Conservation (phyloP, 441 rosid genomes). For the Rhodomyrtus psidioides region DNA sequence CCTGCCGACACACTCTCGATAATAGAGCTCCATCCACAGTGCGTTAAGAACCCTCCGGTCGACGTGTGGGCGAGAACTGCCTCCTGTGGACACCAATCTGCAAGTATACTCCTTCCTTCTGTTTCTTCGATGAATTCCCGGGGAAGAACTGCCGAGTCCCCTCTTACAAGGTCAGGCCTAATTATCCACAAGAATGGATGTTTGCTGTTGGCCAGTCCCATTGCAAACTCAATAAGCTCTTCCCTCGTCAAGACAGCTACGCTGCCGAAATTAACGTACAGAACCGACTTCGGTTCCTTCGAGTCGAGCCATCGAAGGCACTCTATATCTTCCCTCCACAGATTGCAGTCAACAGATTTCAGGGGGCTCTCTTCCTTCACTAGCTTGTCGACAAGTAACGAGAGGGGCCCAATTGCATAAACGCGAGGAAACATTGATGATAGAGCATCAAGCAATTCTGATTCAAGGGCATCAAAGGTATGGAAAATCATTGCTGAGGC, state of each 20-base stretch:
- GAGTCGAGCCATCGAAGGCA: conserved; percentile 2
- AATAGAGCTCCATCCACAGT: background rate
- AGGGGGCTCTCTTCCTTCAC: background rate
- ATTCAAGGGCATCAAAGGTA: conserved; percentile 2
- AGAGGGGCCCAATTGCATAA: conserved; percentile 6
- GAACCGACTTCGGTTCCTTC: no score
- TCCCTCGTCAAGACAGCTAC: no score
- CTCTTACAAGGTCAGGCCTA: no score
- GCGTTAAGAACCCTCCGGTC: background rate
- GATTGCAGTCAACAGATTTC: background rate
- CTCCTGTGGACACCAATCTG: background rate
- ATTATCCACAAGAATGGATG: no score
- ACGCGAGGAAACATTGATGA: background rate
- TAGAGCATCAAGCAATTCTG: background rate
- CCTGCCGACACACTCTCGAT: background rate
- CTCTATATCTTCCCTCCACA: conserved; percentile 10
- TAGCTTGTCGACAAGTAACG: background rate
- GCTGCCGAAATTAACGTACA: no score
- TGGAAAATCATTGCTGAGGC: background rate
- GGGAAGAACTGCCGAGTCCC: conserved; percentile 2
- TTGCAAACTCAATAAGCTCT: no score
- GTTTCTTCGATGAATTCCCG: background rate
- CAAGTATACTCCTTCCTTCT: background rate
- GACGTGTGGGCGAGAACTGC: background rate
- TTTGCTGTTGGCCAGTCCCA: no score